A percentile compares a stretch with the other conserved stretches of the same genome.
Evolutionary conservation across 495 filamentous ascomycete species (phyloP).

Genomic region (Aspergillus kassunensis): DNA sequence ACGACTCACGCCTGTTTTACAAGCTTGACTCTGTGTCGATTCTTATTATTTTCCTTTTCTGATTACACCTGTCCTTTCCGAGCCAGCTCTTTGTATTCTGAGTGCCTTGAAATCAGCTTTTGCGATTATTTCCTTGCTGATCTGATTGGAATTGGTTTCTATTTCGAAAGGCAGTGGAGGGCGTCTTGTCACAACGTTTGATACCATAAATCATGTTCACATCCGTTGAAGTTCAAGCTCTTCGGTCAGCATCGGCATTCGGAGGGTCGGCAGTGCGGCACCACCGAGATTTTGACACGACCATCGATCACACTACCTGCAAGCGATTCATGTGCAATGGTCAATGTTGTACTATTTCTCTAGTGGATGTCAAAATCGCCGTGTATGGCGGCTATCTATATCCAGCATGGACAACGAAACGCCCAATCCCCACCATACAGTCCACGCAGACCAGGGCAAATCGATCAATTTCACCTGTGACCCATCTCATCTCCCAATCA

Average conservation of each 20-base stretch:
- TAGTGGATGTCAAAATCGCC: background rate
- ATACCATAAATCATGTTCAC: slow-evolving; percentile 17
- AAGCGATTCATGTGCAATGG: slow-evolving; percentile 2
- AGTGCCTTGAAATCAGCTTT: slow-evolving; percentile 1
- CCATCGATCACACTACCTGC: background rate
- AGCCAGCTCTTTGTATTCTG: slow-evolving; percentile 4
- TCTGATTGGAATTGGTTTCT: slow-evolving; percentile 1
- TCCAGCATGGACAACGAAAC: background rate
- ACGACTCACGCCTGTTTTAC: background rate
- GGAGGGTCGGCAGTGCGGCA: background rate
- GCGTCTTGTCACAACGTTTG: slow-evolving; percentile 26
- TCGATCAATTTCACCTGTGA: background rate
- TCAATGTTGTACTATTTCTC: no score
- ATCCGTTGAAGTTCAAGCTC: background rate
- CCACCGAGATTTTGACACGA: background rate
- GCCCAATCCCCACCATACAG: slow-evolving; percentile 7
- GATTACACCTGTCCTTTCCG: slow-evolving; percentile 4
- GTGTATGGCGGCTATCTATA: slow-evolving; percentile 8
- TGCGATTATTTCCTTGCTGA: background rate
- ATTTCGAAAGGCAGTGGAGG: slow-evolving; percentile 30
- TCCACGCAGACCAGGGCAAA: background rate
- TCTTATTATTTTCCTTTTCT: background rate
- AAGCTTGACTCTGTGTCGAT: background rate
- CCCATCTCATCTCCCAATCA: background rate
- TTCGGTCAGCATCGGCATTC: background rate